These are phyloP conservation scores for Chamaecrista fasciculata DNA, from an alignment of 306 rosid genomes.

Conservation along the genomic window DNA sequence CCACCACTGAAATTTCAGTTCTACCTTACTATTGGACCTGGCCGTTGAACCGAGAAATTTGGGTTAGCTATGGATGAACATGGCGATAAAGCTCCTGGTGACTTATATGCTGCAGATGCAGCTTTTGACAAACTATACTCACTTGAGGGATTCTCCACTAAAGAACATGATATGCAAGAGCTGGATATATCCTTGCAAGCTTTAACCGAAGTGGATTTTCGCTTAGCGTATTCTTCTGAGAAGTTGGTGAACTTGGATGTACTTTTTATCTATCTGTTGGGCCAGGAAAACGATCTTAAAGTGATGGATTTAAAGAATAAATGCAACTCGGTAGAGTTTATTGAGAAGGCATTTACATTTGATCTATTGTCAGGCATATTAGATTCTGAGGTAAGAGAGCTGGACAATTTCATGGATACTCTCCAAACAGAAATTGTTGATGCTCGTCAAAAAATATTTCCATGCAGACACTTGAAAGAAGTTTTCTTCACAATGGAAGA, in stretches of 20 bases:
- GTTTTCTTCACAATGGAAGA: constrained; percentile 49
- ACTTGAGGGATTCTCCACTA: constrained; percentile 38
- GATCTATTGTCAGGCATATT: constrained; percentile 75
- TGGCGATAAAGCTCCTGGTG: constrained; percentile 37
- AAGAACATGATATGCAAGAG: constrained; percentile 47
- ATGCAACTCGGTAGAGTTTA: constrained; percentile 38
- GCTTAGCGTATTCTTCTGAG: constrained; percentile 79
- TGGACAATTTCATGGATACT: constrained; percentile 71
- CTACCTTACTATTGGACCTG: constrained; percentile 21
- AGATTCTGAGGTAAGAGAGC: constrained; percentile 85
- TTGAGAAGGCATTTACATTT: constrained; percentile 61
- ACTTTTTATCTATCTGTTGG: constrained; percentile 58
- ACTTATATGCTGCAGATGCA: constrained; percentile 31
- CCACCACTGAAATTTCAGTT: constrained; percentile 15
- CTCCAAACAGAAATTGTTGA: constrained; percentile 62
- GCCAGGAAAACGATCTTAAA: constrained; percentile 77
- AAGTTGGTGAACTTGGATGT: constrained; percentile 74
- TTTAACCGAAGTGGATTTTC: constrained; percentile 65
- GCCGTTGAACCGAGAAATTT: constrained; percentile 33
- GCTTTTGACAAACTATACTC: constrained; percentile 36
- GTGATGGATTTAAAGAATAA: constrained; percentile 42
- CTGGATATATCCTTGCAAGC: constrained; percentile 54
- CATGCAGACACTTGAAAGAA: constrained; percentile 71
- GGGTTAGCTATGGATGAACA: constrained; percentile 47
- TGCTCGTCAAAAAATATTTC: constrained; percentile 62